Evolutionary conservation across 805 yeast genomes (phyloP).

Genomic region (Pichia exigua): DNA sequence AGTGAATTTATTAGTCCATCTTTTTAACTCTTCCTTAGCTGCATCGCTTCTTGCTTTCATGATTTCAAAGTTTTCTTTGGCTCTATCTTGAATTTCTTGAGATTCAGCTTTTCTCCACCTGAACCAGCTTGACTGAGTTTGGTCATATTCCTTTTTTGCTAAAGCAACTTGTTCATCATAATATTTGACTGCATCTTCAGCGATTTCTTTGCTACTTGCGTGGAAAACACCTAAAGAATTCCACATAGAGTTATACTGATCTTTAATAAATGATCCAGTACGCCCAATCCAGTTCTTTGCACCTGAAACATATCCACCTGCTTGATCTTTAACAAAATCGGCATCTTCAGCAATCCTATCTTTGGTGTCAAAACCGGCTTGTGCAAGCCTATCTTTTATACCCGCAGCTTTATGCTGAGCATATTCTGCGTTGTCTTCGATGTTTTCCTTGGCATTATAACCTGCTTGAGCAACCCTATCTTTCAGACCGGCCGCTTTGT

Average conservation of each 20-base stretch:
- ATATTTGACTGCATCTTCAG: conserved; percentile 20
- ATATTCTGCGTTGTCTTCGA: conserved; percentile 4
- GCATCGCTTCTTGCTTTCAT: conserved; percentile 16
- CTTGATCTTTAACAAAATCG: not conserved
- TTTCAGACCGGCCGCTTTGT: conserved; percentile 2
- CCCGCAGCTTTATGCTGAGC: conserved; percentile 3
- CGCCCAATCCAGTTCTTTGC: not conserved
- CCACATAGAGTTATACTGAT: conserved; percentile 8
- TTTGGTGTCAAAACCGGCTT: conserved; percentile 5
- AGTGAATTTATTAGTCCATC: conserved; percentile 10
- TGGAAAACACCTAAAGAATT: conserved; percentile 14
- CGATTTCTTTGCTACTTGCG: conserved; percentile 18
- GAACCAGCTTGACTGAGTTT: conserved; percentile 23
- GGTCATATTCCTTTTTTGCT: conserved; percentile 23
- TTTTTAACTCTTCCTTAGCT: conserved; percentile 15
- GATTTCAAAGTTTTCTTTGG: conserved; percentile 19
- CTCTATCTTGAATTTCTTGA: conserved; percentile 22
- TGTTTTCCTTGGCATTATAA: not conserved
- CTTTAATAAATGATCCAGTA: not conserved
- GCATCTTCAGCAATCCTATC: no score
- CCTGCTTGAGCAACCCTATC: conserved; percentile 5
- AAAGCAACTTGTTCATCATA: conserved; percentile 18
- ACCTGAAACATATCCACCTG: not conserved
- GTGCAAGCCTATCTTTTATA: conserved; percentile 1
- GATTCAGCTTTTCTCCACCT: conserved; percentile 26